Conservation (phyloP, 257 asterid genomes). For the Pogostemon cablin region DNA sequence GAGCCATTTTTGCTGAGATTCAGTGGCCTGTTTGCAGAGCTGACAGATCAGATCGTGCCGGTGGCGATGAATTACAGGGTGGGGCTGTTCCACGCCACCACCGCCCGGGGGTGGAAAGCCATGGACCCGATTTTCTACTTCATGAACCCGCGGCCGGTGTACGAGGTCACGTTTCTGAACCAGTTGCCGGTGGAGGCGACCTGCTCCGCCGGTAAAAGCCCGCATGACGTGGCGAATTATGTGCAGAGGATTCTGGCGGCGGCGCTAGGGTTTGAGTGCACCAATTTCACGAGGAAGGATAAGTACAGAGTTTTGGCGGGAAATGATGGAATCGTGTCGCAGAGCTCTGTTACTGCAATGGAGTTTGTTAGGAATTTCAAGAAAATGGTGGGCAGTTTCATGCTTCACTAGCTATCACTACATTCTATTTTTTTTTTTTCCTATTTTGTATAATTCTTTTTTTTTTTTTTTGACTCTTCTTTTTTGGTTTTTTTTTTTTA, state of each 20-base stretch:
- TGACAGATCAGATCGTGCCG: constrained; percentile 82
- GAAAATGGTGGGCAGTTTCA: constrained; percentile 30
- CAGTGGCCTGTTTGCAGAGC: constrained; percentile 82
- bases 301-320: constrained; percentile 92
- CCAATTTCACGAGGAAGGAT: constrained; percentile 82
- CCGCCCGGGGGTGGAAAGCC: constrained; percentile 89
- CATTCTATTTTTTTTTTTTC: background rate
- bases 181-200: constrained; percentile 88
- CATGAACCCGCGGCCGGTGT: constrained; percentile 89
- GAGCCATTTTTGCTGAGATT: constrained; percentile 82
- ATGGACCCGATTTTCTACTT: constrained; percentile 87
- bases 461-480: background rate
- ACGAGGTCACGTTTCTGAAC: constrained; percentile 78
- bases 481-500: too few species aligned
- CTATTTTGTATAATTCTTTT: constrained; percentile 20
- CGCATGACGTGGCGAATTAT: constrained; percentile 88
- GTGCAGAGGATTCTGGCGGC: constrained; percentile 87
- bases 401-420: constrained; percentile 15
- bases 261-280: constrained; percentile 88
- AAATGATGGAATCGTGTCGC: constrained; percentile 72
- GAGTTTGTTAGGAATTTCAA: constrained; percentile 18
- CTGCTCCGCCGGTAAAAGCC: constrained; percentile 77
- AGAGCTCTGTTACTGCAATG: background rate
- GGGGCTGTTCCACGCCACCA: constrained; percentile 84
- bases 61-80: constrained; percentile 88